Base-by-base conservation (phyloP, 768 basidiomycete genomes). In the Boletus insuetus region DNA sequence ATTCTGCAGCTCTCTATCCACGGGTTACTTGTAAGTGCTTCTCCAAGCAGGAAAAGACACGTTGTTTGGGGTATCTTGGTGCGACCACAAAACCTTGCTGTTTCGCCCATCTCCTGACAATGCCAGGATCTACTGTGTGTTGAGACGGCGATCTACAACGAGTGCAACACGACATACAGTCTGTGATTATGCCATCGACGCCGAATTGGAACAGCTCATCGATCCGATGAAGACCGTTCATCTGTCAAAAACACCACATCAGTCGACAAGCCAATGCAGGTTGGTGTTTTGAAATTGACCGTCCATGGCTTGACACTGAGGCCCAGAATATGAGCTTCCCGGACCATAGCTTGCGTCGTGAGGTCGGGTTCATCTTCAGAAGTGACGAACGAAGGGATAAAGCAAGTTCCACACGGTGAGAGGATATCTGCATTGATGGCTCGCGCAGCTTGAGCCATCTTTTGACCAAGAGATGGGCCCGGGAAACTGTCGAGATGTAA, bases 141-240 rank as follows among this genome's bases (percentile, higher is more conserved):
- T 50, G 31, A 56, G 50, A 41, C 24, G 11, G 46, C 14, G 12
- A 10, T 38, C 46, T 20, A 39, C 19, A 16, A 13, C 32, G 26
- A 46, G 20, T 24, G 20, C 7, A 16, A 43, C 13, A 35, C 20
- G 13, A 55, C 76, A 14, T 55, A 79, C 78, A 89, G 65, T 92
- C 89, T 6, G 88, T 83, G 62, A 92, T 91, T 53, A 92, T 81
- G 0, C 89, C 90, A 66, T 91, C 89, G 0, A 83, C 84, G 4
- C 82, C 81, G 74, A 78, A 80, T 16, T 76, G 75, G 34, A 85
- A 51, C 40, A 91, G 65, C 58, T 84, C 76, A n/a, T 87, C 82
- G 3, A 81, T 79, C 37, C 83, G 73, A 61, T 81, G 83, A 53
- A 87, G 71, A 19, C 76, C 73, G 64, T 91, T 83, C 55, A 86